phyloP scores from a whole-genome alignment of 352 stramenopile genomes.

The Sclerospora graminicola region DNA sequence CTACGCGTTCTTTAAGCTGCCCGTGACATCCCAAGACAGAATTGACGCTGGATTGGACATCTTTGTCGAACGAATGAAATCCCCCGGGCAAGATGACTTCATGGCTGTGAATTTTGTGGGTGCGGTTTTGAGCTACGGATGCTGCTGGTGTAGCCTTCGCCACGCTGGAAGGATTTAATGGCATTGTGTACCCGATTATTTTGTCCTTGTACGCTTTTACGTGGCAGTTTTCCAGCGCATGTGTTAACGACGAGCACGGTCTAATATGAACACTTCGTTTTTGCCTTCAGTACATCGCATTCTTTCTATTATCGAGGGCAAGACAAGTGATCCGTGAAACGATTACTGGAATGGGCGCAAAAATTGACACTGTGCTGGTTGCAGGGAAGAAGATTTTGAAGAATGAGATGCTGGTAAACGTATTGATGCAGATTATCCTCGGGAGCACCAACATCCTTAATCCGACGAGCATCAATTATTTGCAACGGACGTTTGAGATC shows the following conservation, averaged over 20 bases:
- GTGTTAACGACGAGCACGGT: slow-evolving; percentile 52
- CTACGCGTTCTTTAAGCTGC: slow-evolving; percentile 24
- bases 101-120: slow-evolving; percentile 56
- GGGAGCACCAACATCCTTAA: slow-evolving; percentile 80
- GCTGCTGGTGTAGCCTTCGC: slow-evolving; percentile 41
- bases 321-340: slow-evolving; percentile 47
- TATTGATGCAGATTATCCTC: slow-evolving; percentile 70
- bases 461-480: slow-evolving; percentile 71
- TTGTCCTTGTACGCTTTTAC: slow-evolving; percentile 53
- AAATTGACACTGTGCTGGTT: slow-evolving; percentile 44
- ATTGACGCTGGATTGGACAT: slow-evolving; percentile 36
- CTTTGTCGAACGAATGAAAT: slow-evolving; percentile 50
- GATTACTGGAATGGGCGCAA: slow-evolving; percentile 67
- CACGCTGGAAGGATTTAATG: slow-evolving; percentile 37
- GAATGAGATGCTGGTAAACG: slow-evolving; percentile 58
- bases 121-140: slow-evolving; percentile 54
- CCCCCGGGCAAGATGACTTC: slow-evolving; percentile 47
- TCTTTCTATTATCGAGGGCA: slow-evolving; percentile 46
- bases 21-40: slow-evolving; percentile 26
- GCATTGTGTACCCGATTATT: slow-evolving; percentile 76
- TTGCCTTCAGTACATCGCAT: slow-evolving; percentile 46
- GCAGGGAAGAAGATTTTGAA: slow-evolving; percentile 47
- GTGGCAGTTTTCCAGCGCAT: slow-evolving; percentile 66
- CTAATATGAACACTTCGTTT: slow-evolving; percentile 11
- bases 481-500: slow-evolving; percentile 65